Base-by-base conservation (phyloP, 2,329 filamentous ascomycete genomes). In the Fusarium nurragi region DNA sequence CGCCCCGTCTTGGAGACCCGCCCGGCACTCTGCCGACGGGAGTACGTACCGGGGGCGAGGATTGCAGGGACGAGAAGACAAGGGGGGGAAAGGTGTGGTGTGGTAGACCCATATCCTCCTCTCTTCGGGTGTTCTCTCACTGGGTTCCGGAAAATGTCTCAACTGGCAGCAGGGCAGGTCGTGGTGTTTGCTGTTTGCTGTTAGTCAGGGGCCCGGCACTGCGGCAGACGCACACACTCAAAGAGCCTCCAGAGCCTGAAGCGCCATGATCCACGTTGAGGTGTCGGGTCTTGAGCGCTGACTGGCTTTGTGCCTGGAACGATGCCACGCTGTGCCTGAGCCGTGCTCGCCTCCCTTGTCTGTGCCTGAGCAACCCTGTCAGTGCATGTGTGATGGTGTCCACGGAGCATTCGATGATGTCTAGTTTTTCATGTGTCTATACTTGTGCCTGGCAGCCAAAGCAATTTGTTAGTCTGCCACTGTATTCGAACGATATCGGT, bases 201-300 rank as follows among this genome's bases (percentile, higher is more conserved):
- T 71, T 71, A 71, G 69, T 68, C 68, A 67, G 65, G 68, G 68
- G 65, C 69, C 69, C 46, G 36, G 43, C 52, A 68, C 36, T 30
- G 57, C 60, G 48, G 60, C 59, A 66, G 58, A 71, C 57, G 69
- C 69, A 71, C 48, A 57, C 69, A 71, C 69, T 71, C 69, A 68
- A 70, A 48, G 43, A 48, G 55, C 21, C 28, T 6, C 25, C 21
- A 16, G 28, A 30, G 28, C 22, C 51, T 25, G 36, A 49, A 55
- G 49, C 32, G 36, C 47, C 58, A 46, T 45, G 16, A 34, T 49
- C 36, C 54, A 43, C 32, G 52, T 40, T 43, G 40, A 38, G 55
- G 64, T 67, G 64, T 43, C 56, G 36, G 18, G 58, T 19, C 23
- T 18, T 54, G 52, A 49, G 21, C 38, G 46, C 41, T 62, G 41